A percentile compares a stretch with the other conserved stretches of the same genome.
Conservation (phyloP, 1,284 basidiomycete genomes). For the Moesziomyces globuligerus region DNA sequence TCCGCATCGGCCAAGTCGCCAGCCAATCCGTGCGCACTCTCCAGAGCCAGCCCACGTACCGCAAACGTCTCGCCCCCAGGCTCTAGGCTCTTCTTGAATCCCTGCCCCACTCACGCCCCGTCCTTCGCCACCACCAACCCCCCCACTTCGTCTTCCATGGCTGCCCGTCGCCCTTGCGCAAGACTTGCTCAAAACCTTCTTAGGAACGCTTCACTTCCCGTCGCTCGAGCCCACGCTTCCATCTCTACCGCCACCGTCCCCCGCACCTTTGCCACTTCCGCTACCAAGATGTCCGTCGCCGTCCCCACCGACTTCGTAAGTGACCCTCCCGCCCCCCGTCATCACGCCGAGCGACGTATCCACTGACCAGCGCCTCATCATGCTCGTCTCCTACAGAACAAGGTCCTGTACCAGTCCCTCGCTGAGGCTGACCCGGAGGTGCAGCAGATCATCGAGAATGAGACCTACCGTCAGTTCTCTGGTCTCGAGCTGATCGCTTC, state of each 20-base stretch:
- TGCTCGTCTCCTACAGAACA: slow-evolving; percentile 75
- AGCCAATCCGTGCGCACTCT: background rate
- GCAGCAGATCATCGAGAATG: slow-evolving; percentile 97
- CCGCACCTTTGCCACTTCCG: slow-evolving; percentile 36
- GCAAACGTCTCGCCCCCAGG: slow-evolving; percentile 7
- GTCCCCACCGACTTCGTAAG: slow-evolving; percentile 64
- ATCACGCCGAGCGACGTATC: background rate
- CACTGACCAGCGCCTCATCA: slow-evolving; percentile 3
- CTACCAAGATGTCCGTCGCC: slow-evolving; percentile 58
- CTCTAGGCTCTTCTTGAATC: background rate
- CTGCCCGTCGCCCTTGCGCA: slow-evolving; percentile 43
- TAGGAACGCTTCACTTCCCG: slow-evolving; percentile 24
- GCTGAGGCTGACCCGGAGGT: slow-evolving; percentile 92
- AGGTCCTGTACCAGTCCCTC: slow-evolving; percentile 85
- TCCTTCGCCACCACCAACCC: slow-evolving; percentile 21
- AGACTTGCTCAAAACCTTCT: slow-evolving; percentile 45
- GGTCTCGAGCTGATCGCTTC: slow-evolving; percentile 97
- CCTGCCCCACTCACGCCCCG: background rate
- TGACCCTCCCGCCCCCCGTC: background rate
- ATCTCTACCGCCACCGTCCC: slow-evolving; percentile 20
- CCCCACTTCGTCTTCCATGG: slow-evolving; percentile 37
- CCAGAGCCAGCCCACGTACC: background rate
- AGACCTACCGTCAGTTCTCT: slow-evolving; percentile 95
- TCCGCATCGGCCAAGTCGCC: background rate
- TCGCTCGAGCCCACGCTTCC: slow-evolving; percentile 12